These are phyloP conservation scores for Scopulariopsis brevicaulis DNA, from an alignment of 2,329 filamentous ascomycete species.

Conservation along the genomic window DNA sequence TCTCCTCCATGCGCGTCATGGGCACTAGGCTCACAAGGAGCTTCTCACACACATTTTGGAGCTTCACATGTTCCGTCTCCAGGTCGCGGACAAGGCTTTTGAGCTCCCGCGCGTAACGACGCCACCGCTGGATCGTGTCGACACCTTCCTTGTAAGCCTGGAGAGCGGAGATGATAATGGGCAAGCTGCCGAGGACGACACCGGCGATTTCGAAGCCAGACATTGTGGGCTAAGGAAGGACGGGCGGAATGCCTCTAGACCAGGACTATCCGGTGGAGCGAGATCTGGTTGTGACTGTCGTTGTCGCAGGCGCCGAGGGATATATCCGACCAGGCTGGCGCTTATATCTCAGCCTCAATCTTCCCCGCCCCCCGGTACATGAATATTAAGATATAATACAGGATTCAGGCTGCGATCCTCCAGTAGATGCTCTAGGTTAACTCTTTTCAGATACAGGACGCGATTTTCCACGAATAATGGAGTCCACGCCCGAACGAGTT, in stretches of 20 bases:
- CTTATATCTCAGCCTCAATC: background rate
- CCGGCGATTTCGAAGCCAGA: slow-evolving; percentile 13
- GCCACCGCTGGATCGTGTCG: slow-evolving; percentile 7
- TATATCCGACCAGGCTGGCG: background rate
- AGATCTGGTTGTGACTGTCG: too few relatives aligned
- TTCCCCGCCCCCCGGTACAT: background rate
- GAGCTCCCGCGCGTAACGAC: slow-evolving; percentile 11
- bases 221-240: slow-evolving; percentile 7
- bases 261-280: too few relatives aligned
- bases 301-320: background rate
- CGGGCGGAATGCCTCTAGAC: background rate
- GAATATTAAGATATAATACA: background rate
- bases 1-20: slow-evolving; percentile 12
- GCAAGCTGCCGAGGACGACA: slow-evolving; percentile 11
- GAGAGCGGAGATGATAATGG: slow-evolving; percentile 9
- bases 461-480: background rate
- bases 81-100: slow-evolving; percentile 12
- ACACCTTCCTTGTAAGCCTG: slow-evolving; percentile 12
- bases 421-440: too few relatives aligned
- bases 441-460: too few relatives aligned
- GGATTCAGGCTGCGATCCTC: too few relatives aligned
- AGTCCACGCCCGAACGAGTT: background rate
- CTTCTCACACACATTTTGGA: slow-evolving; percentile 18
- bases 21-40: slow-evolving; percentile 15
- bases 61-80: slow-evolving; percentile 13